Evolutionary conservation across 1,284 basidiomycete genomes (phyloP).

Genomic region (Rhizopogon parksii): DNA sequence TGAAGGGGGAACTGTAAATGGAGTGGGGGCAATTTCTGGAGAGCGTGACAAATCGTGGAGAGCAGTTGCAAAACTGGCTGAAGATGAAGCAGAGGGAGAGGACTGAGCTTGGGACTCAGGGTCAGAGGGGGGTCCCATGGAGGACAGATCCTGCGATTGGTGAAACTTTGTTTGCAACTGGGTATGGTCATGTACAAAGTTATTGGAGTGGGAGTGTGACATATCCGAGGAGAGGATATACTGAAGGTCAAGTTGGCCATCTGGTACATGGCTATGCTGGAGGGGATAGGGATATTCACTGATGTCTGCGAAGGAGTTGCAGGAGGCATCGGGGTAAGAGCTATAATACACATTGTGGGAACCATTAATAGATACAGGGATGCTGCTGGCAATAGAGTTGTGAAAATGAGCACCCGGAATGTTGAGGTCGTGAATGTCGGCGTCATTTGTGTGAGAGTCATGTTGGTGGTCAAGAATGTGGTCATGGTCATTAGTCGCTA

Average conservation of each 20-base stretch:
- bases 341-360: conserved; percentile 26
- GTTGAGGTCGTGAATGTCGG: conserved; percentile 28
- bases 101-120: conserved; percentile 25
- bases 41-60: conserved; percentile 22
- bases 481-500: conserved; percentile 8
- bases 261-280: conserved; percentile 23
- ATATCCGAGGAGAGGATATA: conserved; percentile 22
- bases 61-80: conserved; percentile 18
- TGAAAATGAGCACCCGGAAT: conserved; percentile 22
- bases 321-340: conserved; percentile 22
- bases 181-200: conserved; percentile 19
- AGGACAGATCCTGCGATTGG: conserved; percentile 17
- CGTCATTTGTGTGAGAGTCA: conserved; percentile 20
- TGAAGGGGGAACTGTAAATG: conserved; percentile 18
- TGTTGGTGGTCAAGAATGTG: conserved; percentile 15
- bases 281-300: conserved; percentile 19
- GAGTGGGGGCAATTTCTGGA: conserved; percentile 11
- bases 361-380: conserved; percentile 30
- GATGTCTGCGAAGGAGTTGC: conserved; percentile 16
- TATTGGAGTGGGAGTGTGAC: conserved; percentile 1
- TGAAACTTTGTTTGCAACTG: conserved; percentile 26
- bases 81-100: conserved; percentile 19
- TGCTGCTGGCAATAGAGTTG: conserved; percentile 13
- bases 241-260: conserved; percentile 21
- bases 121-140: conserved; percentile 16